Evolutionary conservation across 2,329 filamentous ascomycete genomes (phyloP).

Genomic region (Penicillium aurantiogriseum): DNA sequence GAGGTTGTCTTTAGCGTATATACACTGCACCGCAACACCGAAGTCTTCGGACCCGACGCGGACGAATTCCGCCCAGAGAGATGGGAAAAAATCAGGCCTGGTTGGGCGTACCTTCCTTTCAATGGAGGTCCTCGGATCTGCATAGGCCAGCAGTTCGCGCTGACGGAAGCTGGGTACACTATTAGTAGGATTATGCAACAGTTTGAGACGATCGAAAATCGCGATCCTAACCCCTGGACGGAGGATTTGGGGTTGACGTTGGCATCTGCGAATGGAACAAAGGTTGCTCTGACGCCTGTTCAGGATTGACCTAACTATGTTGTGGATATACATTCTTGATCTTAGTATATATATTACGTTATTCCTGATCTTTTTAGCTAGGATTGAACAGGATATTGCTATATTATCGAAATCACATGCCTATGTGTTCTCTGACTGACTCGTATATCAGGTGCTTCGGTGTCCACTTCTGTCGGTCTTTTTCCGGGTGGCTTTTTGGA

Average conservation of each 20-base stretch:
- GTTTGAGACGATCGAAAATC: conserved; percentile 28
- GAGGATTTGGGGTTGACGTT: conserved; percentile 26
- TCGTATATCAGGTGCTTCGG: neutral
- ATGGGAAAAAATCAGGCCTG: conserved; percentile 38
- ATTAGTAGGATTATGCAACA: conserved; percentile 35
- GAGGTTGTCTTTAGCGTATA: conserved; percentile 65
- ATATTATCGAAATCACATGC: neutral
- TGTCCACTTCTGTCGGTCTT: neutral
- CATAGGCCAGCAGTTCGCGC: conserved; percentile 38
- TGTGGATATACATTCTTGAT: neutral
- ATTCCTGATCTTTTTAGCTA: neutral
- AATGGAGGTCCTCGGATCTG: conserved; percentile 35
- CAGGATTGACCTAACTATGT: neutral
- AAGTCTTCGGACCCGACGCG: conserved; percentile 47
- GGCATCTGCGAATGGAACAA: conserved; percentile 23
- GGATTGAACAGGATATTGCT: neutral
- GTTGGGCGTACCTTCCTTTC: conserved; percentile 38
- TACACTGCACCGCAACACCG: conserved; percentile 66
- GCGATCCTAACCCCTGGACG: conserved; percentile 29
- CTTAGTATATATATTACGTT: too few species aligned
- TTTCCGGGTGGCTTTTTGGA: neutral
- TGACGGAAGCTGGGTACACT: conserved; percentile 38
- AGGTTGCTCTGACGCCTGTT: conserved; percentile 17
- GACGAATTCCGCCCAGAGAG: conserved; percentile 50
- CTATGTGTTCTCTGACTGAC: too few species aligned